These are phyloP conservation scores for Chloranthus sessilifolius DNA, from an alignment of 164 flowering plant genomes.

Conservation along the genomic window DNA sequence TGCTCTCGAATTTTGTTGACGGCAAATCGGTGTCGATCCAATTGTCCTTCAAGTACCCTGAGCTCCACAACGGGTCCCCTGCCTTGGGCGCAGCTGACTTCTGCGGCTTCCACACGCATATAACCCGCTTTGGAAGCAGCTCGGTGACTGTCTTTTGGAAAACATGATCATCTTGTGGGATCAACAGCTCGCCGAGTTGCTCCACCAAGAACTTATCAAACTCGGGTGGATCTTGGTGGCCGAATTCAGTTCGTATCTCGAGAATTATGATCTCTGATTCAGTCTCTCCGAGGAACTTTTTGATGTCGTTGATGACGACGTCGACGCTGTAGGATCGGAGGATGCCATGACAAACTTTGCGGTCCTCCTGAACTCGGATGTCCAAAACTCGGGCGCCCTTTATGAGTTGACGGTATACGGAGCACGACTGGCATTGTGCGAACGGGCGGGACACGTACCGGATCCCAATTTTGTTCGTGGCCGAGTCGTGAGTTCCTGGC, in stretches of 20 bases:
- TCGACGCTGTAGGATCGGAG: slow-evolving; percentile 59
- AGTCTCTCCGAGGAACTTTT: slow-evolving; percentile 71
- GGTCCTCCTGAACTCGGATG: slow-evolving; percentile 69
- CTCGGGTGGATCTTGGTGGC: slow-evolving; percentile 82
- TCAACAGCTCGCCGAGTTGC: slow-evolving; percentile 64
- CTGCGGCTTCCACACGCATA: slow-evolving; percentile 91
- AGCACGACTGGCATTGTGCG: slow-evolving; percentile 79
- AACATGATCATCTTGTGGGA: slow-evolving; percentile 71
- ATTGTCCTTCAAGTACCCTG: slow-evolving; percentile 71
- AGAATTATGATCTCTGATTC: slow-evolving; percentile 73
- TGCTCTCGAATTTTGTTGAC: slow-evolving; percentile 79
- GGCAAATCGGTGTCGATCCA: slow-evolving; percentile 96
- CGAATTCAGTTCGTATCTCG: slow-evolving; percentile 81
- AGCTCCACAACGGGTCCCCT: slow-evolving; percentile 70
- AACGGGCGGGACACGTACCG: slow-evolving; percentile 64
- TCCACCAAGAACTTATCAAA: slow-evolving; percentile 76
- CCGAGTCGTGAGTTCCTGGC: slow-evolving; percentile 98
- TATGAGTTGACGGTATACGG: slow-evolving; percentile 70
- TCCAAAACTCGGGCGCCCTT: slow-evolving; percentile 65
- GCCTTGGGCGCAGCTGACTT: slow-evolving; percentile 55
- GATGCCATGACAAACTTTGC: slow-evolving; percentile 83
- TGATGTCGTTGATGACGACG: slow-evolving; percentile 66
- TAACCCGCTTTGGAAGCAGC: slow-evolving; percentile 66
- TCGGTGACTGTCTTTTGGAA: slow-evolving; percentile 71
- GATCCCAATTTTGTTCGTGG: slow-evolving; percentile 78